A percentile compares a stretch with the other conserved stretches of the same genome.
Conservation (phyloP, 345 rosid genomes). For the Psidium guajava region DNA sequence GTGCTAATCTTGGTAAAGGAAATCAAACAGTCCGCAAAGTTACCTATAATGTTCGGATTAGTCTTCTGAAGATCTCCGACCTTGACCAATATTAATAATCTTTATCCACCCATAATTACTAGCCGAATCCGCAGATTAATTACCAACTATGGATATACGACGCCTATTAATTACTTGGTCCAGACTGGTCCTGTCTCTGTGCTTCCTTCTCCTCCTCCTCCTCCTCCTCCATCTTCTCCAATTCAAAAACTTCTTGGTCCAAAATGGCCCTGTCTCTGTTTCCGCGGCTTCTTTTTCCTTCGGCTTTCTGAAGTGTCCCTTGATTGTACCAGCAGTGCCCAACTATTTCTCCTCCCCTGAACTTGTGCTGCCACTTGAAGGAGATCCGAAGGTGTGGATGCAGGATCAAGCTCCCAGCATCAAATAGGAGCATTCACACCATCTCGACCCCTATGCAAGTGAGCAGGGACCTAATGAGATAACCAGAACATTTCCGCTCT, state of each 20-base stretch:
- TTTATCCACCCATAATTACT: not conserved
- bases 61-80: not conserved
- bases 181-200: not conserved
- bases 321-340: not conserved
- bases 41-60: not conserved
- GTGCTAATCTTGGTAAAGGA: not conserved
- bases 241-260: not conserved
- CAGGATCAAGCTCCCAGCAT: slow-evolving; percentile 63
- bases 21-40: not conserved
- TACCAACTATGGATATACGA: not conserved
- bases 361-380: slow-evolving; percentile 12
- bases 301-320: not conserved
- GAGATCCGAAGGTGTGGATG: slow-evolving; percentile 46
- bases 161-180: not conserved
- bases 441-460: slow-evolving; percentile 40
- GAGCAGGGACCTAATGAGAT: slow-evolving; percentile 51
- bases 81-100: not conserved
- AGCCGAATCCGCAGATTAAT: not conserved
- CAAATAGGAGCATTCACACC: slow-evolving; percentile 31
- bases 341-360: not conserved
- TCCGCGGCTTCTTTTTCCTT: not conserved
- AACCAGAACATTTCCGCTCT: slow-evolving; percentile 45
- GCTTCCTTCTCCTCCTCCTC: not conserved
- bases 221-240: not conserved
- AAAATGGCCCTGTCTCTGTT: too few species aligned